Evolutionary conservation across 2,329 filamentous ascomycete species (phyloP).

Genomic region (Mariannaea sp.): DNA sequence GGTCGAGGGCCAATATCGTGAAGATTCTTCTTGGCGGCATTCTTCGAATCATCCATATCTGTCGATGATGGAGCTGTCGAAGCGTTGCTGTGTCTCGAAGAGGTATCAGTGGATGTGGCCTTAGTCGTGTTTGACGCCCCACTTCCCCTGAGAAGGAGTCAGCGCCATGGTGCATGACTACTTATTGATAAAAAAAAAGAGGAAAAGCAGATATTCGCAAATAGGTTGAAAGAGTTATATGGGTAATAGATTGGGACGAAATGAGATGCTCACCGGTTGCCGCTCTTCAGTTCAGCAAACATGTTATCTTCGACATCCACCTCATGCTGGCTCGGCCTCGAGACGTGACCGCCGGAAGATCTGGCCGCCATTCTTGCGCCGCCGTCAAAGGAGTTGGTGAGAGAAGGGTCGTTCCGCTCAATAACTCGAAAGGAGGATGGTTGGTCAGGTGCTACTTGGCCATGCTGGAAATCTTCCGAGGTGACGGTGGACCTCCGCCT

Average conservation of each 20-base stretch:
- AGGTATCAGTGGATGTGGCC: slow-evolving; percentile 63
- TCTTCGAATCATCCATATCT: slow-evolving; percentile 44
- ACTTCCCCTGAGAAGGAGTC: slow-evolving; percentile 57
- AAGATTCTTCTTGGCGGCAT: slow-evolving; percentile 46
- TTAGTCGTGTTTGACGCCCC: slow-evolving; percentile 66
- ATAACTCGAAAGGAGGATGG: slow-evolving; percentile 65
- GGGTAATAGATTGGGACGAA: slow-evolving; percentile 9
- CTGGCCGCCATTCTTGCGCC: slow-evolving; percentile 49
- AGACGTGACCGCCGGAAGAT: slow-evolving; percentile 43
- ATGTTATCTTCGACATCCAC: slow-evolving; percentile 61
- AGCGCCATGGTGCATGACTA: slow-evolving; percentile 40
- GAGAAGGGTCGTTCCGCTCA: slow-evolving; percentile 54
- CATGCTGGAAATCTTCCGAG: slow-evolving; percentile 60
- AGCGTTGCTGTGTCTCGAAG: slow-evolving; percentile 64
- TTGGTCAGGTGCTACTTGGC: slow-evolving; percentile 49
- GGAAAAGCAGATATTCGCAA: slow-evolving; percentile 29
- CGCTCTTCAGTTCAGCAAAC: slow-evolving; percentile 60
- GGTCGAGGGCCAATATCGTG: slow-evolving; percentile 46
- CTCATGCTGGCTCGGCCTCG: slow-evolving; percentile 46
- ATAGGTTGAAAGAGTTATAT: slow-evolving; percentile 25
- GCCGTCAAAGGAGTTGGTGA: slow-evolving; percentile 56
- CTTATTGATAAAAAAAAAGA: slow-evolving; percentile 31
- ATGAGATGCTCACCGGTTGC: slow-evolving; percentile 55
- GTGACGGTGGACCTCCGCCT: slow-evolving; percentile 64
- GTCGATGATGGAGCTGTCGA: slow-evolving; percentile 66